Base-by-base conservation (phyloP, 129 eudicot species). In the Pseudognaphalium luteoalbum region DNA sequence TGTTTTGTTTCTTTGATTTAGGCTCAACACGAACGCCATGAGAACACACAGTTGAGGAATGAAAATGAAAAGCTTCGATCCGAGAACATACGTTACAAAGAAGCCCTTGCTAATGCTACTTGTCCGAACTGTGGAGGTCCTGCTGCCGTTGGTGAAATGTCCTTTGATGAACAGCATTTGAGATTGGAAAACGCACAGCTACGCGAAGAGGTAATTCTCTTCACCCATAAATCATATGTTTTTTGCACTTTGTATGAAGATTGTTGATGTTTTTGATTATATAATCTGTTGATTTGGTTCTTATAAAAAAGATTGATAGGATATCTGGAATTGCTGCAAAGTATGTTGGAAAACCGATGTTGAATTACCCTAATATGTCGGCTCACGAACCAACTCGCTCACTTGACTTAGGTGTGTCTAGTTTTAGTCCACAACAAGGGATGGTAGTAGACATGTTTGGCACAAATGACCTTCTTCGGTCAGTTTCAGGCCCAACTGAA, bases 41-140 rank as follows among this genome's bases (percentile, higher is more conserved):
- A 95, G 81, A 95, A 95, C 76, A 84, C 91, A 22, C 92, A 89
- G 54, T 88, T 95, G 74, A 87, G 96, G 66, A 83, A 83, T 34
- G 99, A 95, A 68, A 95, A 89, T 44, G 99, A 95, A 51, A 95
- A 88, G 90, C 97, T 95, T 44, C 88, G 96, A 8, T 88, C 97
- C 0, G 99, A 95, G 65, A 95, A 95, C 77, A 86, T 91, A 11
- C 78, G 99, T 35, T 95, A 82, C 83, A 95, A 95, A 82, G 99
- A 95, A 82, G 96, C 99, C 22, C 89, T 95, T 15, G 84, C 85
- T 59, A 95, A 87, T 32, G 96, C 97, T 14, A 84, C 89, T 33
- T 95, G 99, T 73, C 99, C 99, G 15, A 91, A 86, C 80, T 95
- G 99, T 47, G 99, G 99, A 5, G 97, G 99, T 47, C 99, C 99